Conservation (phyloP, 2,329 filamentous ascomycete genomes). For the Microdochium bolleyi region DNA sequence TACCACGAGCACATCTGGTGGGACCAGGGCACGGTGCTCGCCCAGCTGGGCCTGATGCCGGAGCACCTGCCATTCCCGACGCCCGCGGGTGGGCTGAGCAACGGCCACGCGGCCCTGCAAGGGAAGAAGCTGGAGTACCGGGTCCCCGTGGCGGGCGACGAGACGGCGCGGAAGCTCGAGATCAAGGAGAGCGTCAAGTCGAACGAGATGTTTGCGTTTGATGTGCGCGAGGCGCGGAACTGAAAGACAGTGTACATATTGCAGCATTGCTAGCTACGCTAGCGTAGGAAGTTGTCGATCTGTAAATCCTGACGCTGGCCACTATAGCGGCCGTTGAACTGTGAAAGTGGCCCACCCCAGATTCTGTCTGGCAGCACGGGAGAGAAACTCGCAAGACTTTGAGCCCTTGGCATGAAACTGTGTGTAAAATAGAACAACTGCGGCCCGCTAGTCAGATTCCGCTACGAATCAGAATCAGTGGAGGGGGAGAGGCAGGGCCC, state of each 20-base stretch:
- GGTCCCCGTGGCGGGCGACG: not conserved
- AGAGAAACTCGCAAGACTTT: no score
- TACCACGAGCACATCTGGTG: conserved; percentile 62
- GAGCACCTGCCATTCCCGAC: conserved; percentile 31
- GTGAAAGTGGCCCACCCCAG: no score
- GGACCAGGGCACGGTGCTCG: conserved; percentile 57
- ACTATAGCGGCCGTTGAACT: not conserved
- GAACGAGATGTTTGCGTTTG: not conserved
- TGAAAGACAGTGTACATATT: not conserved
- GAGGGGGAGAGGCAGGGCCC: no score
- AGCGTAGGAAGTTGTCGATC: no score
- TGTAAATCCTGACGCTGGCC: no score
- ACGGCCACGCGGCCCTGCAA: not conserved
- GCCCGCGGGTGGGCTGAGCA: not conserved
- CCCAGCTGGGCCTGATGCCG: conserved; percentile 51
- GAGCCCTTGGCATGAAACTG: no score
- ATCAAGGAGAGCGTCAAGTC: not conserved
- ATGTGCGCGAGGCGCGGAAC: not conserved
- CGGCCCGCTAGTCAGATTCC: no score
- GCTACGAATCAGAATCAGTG: no score
- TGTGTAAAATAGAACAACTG: no score
- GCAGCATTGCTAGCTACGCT: no score
- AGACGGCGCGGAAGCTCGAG: not conserved
- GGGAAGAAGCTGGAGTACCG: not conserved
- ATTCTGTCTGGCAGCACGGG: no score